Conservation (phyloP, 345 rosid genomes). For the Ceriops zippeliana region DNA sequence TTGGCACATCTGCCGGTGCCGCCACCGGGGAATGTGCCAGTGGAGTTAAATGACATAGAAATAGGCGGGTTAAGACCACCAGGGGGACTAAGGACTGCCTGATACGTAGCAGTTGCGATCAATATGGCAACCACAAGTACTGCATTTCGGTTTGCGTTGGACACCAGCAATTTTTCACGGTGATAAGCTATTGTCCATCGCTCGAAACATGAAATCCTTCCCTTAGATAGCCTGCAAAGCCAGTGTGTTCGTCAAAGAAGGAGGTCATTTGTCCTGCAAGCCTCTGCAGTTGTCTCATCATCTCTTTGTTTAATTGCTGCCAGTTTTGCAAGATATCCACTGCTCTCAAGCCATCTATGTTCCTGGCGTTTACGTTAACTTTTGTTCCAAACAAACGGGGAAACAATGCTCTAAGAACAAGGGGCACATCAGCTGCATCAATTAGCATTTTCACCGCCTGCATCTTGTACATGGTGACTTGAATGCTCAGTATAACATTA, state of each 20-base stretch:
- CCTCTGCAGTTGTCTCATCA: no score
- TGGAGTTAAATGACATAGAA: background rate
- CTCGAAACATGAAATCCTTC: background rate
- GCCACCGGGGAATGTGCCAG: background rate
- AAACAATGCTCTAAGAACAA: background rate
- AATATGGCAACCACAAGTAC: slow-evolving; percentile 30
- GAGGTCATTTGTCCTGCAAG: no score
- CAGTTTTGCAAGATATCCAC: no score
- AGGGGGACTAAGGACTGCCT: background rate
- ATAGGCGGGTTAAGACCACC: background rate
- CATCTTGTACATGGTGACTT: background rate
- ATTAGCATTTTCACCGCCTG: slow-evolving; percentile 22
- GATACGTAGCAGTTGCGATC: slow-evolving; percentile 32
- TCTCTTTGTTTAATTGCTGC: no score
- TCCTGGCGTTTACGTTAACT: no score
- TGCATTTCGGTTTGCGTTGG: slow-evolving; percentile 21
- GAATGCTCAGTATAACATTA: background rate
- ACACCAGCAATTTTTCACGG: background rate
- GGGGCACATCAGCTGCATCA: background rate
- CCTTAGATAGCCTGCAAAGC: background rate
- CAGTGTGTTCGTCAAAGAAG: background rate
- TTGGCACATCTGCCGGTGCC: background rate
- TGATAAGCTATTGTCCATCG: background rate
- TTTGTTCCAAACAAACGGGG: no score
- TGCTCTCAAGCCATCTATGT: no score